Evolutionary conservation across 2,329 filamentous ascomycete genomes (phyloP).

Genomic region (Didymella sp.): DNA sequence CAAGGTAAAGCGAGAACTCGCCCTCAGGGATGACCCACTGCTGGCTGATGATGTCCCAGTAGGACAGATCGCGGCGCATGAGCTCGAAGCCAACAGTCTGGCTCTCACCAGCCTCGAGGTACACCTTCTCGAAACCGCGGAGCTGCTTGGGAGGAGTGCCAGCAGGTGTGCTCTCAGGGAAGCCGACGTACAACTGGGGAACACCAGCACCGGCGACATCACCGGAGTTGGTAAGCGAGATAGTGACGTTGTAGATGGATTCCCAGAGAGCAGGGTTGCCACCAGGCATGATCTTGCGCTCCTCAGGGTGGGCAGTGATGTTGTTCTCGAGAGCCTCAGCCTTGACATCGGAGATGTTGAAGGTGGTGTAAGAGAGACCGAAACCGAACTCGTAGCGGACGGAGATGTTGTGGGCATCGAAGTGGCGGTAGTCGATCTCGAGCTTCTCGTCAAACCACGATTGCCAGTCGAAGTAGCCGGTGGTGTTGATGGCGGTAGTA

Average conservation of each 20-base stretch:
- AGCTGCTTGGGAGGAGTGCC: constrained; percentile 58
- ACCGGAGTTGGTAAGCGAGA: constrained; percentile 75
- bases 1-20: constrained; percentile 41
- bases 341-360: constrained; percentile 71
- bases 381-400: constrained; percentile 83
- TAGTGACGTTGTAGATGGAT: constrained; percentile 69
- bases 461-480: constrained; percentile 54
- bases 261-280: constrained; percentile 66
- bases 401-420: constrained; percentile 69
- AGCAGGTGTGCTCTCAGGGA: constrained; percentile 63
- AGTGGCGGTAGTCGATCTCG: constrained; percentile 81
- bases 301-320: constrained; percentile 64
- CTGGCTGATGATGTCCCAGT: constrained; percentile 79
- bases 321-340: constrained; percentile 61
- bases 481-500: constrained; percentile 50
- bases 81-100: constrained; percentile 72
- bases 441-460: constrained; percentile 63
- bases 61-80: constrained; percentile 80
- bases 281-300: constrained; percentile 52
- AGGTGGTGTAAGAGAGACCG: constrained; percentile 78
- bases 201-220: constrained; percentile 58
- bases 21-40: constrained; percentile 73
- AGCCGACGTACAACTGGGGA: constrained; percentile 64
- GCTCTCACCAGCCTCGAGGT: constrained; percentile 63
- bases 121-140: constrained; percentile 60